phyloP scores from a whole-genome alignment of 345 rosid species.

The Aethionema arabicum region DNA sequence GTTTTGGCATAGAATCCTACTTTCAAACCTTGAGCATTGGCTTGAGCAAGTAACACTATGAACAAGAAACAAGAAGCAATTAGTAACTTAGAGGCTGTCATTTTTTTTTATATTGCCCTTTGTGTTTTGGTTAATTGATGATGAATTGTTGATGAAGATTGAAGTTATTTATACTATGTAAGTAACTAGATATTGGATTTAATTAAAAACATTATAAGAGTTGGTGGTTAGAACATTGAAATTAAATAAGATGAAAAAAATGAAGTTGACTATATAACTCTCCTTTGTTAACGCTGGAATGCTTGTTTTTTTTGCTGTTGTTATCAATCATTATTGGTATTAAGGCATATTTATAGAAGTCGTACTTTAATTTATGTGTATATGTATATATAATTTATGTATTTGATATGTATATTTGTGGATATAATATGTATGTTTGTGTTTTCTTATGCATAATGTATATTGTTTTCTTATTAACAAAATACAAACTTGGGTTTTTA shows the following conservation, averaged over 20 bases:
- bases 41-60: conserved; percentile 31
- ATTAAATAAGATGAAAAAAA: conserved; percentile 23
- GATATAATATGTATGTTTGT: conserved; percentile 1
- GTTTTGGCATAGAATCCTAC: conserved; percentile 40
- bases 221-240: conserved; percentile 37
- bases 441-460: conserved; percentile 28
- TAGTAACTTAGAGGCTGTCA: conserved; percentile 27
- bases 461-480: neutral
- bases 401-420: conserved; percentile 11
- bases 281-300: conserved; percentile 25
- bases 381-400: neutral
- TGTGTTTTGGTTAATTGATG: conserved; percentile 26
- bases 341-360: conserved; percentile 22
- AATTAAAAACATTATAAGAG: conserved; percentile 18
- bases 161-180: conserved; percentile 28
- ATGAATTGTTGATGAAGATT: conserved; percentile 34
- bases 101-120: conserved; percentile 5
- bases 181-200: conserved; percentile 1
- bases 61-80: conserved; percentile 25
- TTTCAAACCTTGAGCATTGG: conserved; percentile 28
- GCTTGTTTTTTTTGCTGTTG: conserved; percentile 31
- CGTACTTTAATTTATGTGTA: conserved; percentile 1
- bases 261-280: conserved; percentile 30
- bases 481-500: neutral
- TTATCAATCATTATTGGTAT: conserved; percentile 32